Evolutionary conservation across 306 rosid genomes (phyloP), one percentile per base, ranked within the genome.

Genomic region (Lupinus albus): DNA sequence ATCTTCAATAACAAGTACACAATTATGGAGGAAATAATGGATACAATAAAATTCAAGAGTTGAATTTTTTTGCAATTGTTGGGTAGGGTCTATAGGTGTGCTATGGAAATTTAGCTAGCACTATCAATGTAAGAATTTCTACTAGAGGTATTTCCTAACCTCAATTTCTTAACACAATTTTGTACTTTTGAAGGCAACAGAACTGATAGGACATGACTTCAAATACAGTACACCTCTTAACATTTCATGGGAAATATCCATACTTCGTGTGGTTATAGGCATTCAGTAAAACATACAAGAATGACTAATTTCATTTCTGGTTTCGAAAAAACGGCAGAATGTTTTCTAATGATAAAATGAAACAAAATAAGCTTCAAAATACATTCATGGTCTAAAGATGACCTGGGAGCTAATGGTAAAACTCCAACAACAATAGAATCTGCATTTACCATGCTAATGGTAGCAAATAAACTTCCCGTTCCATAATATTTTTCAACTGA

Each of bases 401-500:
- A 66, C 18, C 58, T 28, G 21, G 18, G 16, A 50, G 54, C 32
- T 44, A 58, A 67, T 52, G 66, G 51, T 12, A 64, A 53, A 77
- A 20, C 16, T 38, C 68, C 51, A 64, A 48, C 56, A 35, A 14
- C 73, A 71, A 18, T 52, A 20, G 28, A 50, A 41, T 17, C 3
- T 7, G 28, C 2, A 58, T 9, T 3, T 32, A 11, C 52, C 73
- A 13, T 0, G 46, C 44, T 44, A 53, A 72, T 18, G 67, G 59
- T 52, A 72, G 61, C 72, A 58, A 42, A 50, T 21, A 68, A 67
- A 56, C 50, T 16, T 47, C 56, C 39, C 7, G 35, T 21, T 56
- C 21, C 55, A 61, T 18, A 46, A 48, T 56, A 72, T 32, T 59
- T 16, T 56, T 91, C 76, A 91, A 57, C 69, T 62, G 73, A 79